A percentile compares a stretch with the other conserved stretches of the same genome.
phyloP scores from a whole-genome alignment of 225 moss, liverwort and hornwort genomes.

The Anthoceros angustus region DNA sequence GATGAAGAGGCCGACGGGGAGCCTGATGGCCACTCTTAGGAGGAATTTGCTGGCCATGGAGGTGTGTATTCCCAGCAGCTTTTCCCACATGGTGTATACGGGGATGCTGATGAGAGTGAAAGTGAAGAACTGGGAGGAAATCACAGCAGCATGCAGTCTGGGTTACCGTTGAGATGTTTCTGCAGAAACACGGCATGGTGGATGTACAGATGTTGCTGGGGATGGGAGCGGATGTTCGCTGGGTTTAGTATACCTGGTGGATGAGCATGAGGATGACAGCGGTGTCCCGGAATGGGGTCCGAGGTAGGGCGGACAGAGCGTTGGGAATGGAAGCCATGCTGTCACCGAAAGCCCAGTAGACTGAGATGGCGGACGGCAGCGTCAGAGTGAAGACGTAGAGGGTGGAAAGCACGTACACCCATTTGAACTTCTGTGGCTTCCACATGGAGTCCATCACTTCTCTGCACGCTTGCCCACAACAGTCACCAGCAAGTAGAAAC shows the following conservation, averaged over 20 bases:
- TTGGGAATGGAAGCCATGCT: conserved; percentile 47
- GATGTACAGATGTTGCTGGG: not conserved
- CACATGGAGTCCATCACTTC: conserved; percentile 40
- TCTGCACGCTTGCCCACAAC: conserved; percentile 6
- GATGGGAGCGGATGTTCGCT: not conserved
- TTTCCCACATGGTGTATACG: conserved; percentile 50
- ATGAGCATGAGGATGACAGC: conserved; percentile 99
- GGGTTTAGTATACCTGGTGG: conserved; percentile 42
- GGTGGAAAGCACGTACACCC: conserved; percentile 65
- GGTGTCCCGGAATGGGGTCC: conserved; percentile 54
- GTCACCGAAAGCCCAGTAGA: conserved; percentile 96
- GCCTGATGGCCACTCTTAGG: conserved; percentile 20
- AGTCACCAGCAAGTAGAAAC: too few species aligned
- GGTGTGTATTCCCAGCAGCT: conserved; percentile 27
- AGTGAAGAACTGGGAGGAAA: conserved; percentile 28
- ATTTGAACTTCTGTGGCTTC: conserved; percentile 30
- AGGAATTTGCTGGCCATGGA: conserved; percentile 11
- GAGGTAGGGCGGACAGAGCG: conserved; percentile 63
- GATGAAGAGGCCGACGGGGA: conserved; percentile 41
- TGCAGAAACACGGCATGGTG: too few species aligned
- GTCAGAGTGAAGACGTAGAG: conserved; percentile 93
- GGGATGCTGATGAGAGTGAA: conserved; percentile 36
- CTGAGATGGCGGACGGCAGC: conserved; percentile 70
- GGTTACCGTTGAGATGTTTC: too few species aligned
- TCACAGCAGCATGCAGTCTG: too few species aligned